Percentiles rank a stretch among this genome's conserved stretches.
phyloP scores from a whole-genome alignment of 2,329 filamentous ascomycete genomes.

The Aspergillus carbonarius region DNA sequence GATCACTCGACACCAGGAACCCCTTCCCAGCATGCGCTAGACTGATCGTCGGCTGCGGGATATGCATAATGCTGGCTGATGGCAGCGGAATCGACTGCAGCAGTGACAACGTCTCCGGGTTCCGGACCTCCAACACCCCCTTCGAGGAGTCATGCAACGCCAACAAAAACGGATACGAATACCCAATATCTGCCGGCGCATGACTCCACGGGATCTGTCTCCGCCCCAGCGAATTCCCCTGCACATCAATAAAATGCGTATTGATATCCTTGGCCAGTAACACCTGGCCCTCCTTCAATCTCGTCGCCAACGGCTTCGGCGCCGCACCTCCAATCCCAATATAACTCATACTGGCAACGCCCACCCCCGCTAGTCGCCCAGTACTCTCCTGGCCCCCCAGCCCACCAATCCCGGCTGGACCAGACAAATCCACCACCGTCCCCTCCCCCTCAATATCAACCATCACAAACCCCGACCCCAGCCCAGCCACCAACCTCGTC shows the following conservation, averaged over 20 bases:
- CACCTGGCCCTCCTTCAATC: constrained; percentile 78
- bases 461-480: constrained; percentile 88
- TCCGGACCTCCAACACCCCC: constrained; percentile 83
- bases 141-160: constrained; percentile 80
- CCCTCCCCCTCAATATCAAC: constrained; percentile 77
- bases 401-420: constrained; percentile 69
- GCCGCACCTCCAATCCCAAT: constrained; percentile 92
- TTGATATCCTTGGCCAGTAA: constrained; percentile 97
- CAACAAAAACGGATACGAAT: constrained; percentile 94
- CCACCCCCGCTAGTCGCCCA: constrained; percentile 77
- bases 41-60: constrained; percentile 88
- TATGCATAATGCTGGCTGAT: constrained; percentile 80
- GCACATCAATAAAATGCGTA: constrained; percentile 82
- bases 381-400: constrained; percentile 60
- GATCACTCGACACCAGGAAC: constrained; percentile 88
- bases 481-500: constrained; percentile 81
- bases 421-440: constrained; percentile 73
- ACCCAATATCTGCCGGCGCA: constrained; percentile 87
- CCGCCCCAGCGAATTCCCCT: constrained; percentile 78
- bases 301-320: constrained; percentile 83
- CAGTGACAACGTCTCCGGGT: constrained; percentile 86
- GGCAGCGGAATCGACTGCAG: constrained; percentile 82
- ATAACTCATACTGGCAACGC: constrained; percentile 88
- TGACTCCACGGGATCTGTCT: constrained; percentile 88
- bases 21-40: constrained; percentile 95